Conservation (phyloP, 2,329 filamentous ascomycete genomes). For the Diaporthe citri region DNA sequence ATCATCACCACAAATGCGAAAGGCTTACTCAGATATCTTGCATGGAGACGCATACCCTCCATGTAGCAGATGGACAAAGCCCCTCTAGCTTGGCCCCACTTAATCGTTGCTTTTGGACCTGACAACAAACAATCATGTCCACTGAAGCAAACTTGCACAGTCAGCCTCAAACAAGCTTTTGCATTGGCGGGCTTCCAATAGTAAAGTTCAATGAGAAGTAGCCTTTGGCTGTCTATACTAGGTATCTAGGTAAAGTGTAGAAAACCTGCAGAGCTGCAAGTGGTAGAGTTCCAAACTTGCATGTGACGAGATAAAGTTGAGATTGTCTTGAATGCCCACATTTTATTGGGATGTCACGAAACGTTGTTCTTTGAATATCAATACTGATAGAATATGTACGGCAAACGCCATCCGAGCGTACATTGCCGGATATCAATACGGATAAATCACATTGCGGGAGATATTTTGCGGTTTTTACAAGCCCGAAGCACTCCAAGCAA, state of each 20-base stretch:
- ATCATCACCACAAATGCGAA: too few species aligned
- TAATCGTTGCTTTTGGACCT: background rate
- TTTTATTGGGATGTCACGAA: background rate
- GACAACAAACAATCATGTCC: background rate
- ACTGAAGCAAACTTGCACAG: background rate
- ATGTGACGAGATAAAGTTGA: background rate
- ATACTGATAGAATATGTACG: background rate
- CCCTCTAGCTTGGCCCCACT: background rate
- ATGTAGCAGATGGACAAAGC: background rate
- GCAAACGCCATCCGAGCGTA: background rate
- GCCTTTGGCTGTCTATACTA: background rate
- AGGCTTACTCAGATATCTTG: background rate
- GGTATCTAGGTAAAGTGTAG: background rate
- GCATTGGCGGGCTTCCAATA: too few species aligned
- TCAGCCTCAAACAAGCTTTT: background rate
- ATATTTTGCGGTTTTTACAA: background rate
- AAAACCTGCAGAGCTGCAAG: background rate
- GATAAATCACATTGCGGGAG: background rate
- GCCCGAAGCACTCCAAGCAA: background rate
- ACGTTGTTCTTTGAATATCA: background rate
- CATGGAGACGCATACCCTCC: too few species aligned
- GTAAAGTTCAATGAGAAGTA: background rate
- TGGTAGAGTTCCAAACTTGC: background rate
- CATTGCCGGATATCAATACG: background rate
- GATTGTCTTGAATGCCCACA: background rate